Percentiles rank a stretch among this genome's conserved stretches.
phyloP scores from a whole-genome alignment of 2,329 filamentous ascomycete species.

The Balansia obtecta region DNA sequence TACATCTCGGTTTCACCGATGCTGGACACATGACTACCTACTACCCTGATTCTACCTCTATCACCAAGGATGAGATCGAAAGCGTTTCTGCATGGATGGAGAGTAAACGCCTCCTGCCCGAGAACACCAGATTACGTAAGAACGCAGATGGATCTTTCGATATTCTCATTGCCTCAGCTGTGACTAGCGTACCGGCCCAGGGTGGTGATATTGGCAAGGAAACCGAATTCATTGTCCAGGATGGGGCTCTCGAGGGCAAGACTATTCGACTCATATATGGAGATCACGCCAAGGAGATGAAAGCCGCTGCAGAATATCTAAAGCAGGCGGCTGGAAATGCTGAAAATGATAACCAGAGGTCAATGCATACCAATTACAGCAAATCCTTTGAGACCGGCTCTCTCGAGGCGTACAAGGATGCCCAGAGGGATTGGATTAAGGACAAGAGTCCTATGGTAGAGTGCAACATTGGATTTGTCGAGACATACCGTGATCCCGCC shows the following conservation, averaged over 20 bases:
- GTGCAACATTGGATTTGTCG: conserved; percentile 72
- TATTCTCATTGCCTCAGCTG: conserved; percentile 60
- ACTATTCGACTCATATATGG: conserved; percentile 62
- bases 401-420: conserved; percentile 66
- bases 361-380: conserved; percentile 62
- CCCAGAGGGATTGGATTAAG: conserved; percentile 69
- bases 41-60: conserved; percentile 63
- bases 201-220: conserved; percentile 60
- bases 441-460: conserved; percentile 74
- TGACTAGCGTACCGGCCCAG: conserved; percentile 42
- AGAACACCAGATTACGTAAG: conserved; percentile 69
- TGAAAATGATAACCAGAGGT: conserved; percentile 61
- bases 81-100: conserved; percentile 62
- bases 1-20: conserved; percentile 67
- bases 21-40: conserved; percentile 70
- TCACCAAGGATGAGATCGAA: conserved; percentile 64
- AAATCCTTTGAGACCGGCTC: conserved; percentile 66
- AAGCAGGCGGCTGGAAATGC: conserved; percentile 56
- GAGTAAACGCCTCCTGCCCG: conserved; percentile 56
- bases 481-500: conserved; percentile 74
- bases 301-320: conserved; percentile 51
- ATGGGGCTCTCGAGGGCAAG: conserved; percentile 51
- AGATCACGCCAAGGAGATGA: conserved; percentile 62
- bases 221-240: conserved; percentile 45
- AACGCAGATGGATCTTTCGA: conserved; percentile 51